Base-by-base conservation (phyloP, 768 basidiomycete species). In the Epithele typhae region DNA sequence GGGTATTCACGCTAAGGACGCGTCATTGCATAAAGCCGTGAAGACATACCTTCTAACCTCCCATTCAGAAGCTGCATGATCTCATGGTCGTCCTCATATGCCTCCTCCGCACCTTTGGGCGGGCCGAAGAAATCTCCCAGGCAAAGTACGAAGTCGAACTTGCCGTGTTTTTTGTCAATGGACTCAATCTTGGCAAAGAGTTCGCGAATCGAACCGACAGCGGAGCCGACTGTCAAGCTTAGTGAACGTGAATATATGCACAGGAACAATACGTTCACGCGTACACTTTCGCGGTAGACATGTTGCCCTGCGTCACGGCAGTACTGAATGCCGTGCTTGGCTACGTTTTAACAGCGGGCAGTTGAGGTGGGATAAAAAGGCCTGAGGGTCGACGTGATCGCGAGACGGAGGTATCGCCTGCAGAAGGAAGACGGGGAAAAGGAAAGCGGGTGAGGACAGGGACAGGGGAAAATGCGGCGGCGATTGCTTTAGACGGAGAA, bases 131-230 rank as follows among this genome's bases (percentile, higher is more conserved):
- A 92, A 65, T 92, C 87, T n/a, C 91, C 91, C 6, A 73, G 69
- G 55, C 87, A 90, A 42, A 93, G 73, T 6, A 84, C 77, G 45
- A 90, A 75, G 59, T 92, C 87, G 61, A 98, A 97, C 62, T 88
- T 89, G 51, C 93, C 93, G 65, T 96, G 89, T 68, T 95, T 96
- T 44, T 81, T 74, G 68, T 98, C 82, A 55, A 96, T 90, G 23
- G 79, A 68, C 49, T 79, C 82, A 57, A 97, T 77, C 72, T 92
- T 96, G 47, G 77, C 64, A 58, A 91, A 84, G 23, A 94, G 72
- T n/a, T 80, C 76, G 25, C 73, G 66, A 59, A 96, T 80, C 1
- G 79, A 77, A 22, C 92, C 92, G 25, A 73, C 68, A 5, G 87
- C 81, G 41, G 92, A 81, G 14, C 93, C 93, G 36, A 94, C 82